Percentiles rank a stretch among this genome's conserved stretches.
Conservation (phyloP, 2,329 filamentous ascomycete genomes). For the Aspergillaceae sp. region DNA sequence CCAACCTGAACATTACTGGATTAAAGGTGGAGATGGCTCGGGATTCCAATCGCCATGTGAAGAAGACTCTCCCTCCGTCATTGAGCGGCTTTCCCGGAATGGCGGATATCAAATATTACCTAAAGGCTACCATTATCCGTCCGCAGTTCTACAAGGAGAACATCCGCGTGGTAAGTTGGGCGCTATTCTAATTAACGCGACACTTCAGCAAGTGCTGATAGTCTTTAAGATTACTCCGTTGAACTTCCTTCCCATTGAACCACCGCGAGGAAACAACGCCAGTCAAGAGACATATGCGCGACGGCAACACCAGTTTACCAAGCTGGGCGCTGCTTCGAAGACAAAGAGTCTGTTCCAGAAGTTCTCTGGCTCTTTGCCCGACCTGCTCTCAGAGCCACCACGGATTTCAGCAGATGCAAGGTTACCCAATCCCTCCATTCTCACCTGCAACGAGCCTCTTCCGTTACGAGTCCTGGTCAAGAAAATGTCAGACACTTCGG, state of each 20-base stretch:
- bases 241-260: conserved; percentile 88
- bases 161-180: conserved; percentile 47
- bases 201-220: not conserved
- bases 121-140: conserved; percentile 91
- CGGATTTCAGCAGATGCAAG: conserved; percentile 72
- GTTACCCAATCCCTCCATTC: conserved; percentile 74
- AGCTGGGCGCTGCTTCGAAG: conserved; percentile 31
- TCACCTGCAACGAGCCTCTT: conserved; percentile 81
- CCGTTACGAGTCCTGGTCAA: conserved; percentile 73
- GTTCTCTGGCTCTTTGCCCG: conserved; percentile 17
- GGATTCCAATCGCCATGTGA: conserved; percentile 57
- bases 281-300: conserved; percentile 78
- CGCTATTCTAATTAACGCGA: not conserved
- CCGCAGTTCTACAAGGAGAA: conserved; percentile 87
- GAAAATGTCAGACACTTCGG: conserved; percentile 60
- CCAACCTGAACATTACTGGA: conserved; percentile 38
- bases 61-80: conserved; percentile 78
- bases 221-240: conserved; percentile 47
- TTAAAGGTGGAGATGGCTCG: conserved; percentile 39
- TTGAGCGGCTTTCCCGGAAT: conserved; percentile 77
- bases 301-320: conserved; percentile 55
- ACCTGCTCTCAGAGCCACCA: conserved; percentile 32
- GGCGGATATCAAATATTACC: conserved; percentile 85
- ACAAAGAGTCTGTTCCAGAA: conserved; percentile 55
- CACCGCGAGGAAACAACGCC: conserved; percentile 59